Evolutionary conservation across 768 basidiomycete genomes (phyloP), one percentile per base, ranked within the genome.

Genomic region (Leccinum boreale): DNA sequence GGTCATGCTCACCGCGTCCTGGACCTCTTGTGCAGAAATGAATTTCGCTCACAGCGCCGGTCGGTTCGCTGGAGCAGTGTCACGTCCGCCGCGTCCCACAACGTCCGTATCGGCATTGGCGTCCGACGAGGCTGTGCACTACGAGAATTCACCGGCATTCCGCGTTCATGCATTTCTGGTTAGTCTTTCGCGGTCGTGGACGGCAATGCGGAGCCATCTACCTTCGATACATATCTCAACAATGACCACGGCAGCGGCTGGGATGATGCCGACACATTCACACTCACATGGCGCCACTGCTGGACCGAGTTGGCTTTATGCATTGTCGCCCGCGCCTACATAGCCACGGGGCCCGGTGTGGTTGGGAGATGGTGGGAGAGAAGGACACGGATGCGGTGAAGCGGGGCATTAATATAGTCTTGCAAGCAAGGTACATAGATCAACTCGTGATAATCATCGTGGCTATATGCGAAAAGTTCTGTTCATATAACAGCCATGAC

Each of bases 21-120:
- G 10, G 0, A 29, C 29, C 29, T 46, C 8, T 44, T 21, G 9
- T 47, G 26, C 56, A 89, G 88, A 89, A 89, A 81, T 83, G 86
- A n/a, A 72, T 74, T 21, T 78, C 77, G 1, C 70, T 86, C 36
- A 75, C 74, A 33, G 12, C 12, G 36, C 68, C 64, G 28, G 51
- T 77, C 10, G 69, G 67, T 35, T 5, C 12, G 15, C 68, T 63
- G 58, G 66, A 59, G 51, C 65, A 56, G 48, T 59, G 47, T 65
- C 31, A 33, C 10, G 59, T 28, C 2, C 0, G 26, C 26, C 26
- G 2, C 26, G 8, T 28, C 8, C 26, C 26, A 28, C 9, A 28
- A 28, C 8, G 26, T 28, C 26, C 26, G 26, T 26, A 26, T 26
- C 26, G 26, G 26, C 26, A 28, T 28, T 28, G 8, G 26, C 26